These are phyloP conservation scores for Aspergillus sclerotioniger DNA, from an alignment of 495 filamentous ascomycete genomes.

Conservation along the genomic window DNA sequence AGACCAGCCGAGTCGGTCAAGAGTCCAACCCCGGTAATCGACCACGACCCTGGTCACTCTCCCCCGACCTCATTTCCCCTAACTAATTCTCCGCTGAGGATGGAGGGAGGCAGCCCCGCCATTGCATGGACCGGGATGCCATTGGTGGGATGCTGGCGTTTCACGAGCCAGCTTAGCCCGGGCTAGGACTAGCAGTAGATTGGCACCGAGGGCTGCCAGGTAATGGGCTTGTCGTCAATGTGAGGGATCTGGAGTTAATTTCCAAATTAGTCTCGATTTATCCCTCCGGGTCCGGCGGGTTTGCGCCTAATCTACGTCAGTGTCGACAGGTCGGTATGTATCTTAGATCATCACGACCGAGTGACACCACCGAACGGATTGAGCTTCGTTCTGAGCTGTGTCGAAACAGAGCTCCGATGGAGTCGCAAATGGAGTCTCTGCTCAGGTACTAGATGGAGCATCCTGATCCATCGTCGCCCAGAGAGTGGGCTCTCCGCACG, in stretches of 20 bases:
- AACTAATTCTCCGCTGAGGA: slow-evolving; percentile 13
- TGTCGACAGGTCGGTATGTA: background rate
- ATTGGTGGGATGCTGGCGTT: slow-evolving; percentile 4
- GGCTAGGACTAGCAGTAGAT: background rate
- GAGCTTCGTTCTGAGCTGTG: background rate
- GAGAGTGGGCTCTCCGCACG: slow-evolving; percentile 5
- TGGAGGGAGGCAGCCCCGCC: background rate
- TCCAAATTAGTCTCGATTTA: slow-evolving; percentile 3
- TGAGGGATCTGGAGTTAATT: slow-evolving; percentile 15
- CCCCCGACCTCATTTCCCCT: background rate
- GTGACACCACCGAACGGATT: background rate
- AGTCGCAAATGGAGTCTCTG: background rate
- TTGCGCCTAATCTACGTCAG: slow-evolving; percentile 6
- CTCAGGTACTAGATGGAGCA: background rate
- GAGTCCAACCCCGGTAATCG: slow-evolving; percentile 7
- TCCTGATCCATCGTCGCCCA: background rate
- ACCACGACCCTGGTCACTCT: slow-evolving; percentile 2
- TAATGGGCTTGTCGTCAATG: background rate
- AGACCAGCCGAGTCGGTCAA: slow-evolving; percentile 9
- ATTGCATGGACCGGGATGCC: background rate
- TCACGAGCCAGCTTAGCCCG: slow-evolving; percentile 1
- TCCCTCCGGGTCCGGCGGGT: background rate
- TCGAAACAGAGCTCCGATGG: background rate
- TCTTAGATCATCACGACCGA: background rate
- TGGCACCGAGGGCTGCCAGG: background rate